Evolutionary conservation across 805 yeast genomes (phyloP), one percentile per base, ranked within the genome.

Genomic region (Saccharomyces mikatae): DNA sequence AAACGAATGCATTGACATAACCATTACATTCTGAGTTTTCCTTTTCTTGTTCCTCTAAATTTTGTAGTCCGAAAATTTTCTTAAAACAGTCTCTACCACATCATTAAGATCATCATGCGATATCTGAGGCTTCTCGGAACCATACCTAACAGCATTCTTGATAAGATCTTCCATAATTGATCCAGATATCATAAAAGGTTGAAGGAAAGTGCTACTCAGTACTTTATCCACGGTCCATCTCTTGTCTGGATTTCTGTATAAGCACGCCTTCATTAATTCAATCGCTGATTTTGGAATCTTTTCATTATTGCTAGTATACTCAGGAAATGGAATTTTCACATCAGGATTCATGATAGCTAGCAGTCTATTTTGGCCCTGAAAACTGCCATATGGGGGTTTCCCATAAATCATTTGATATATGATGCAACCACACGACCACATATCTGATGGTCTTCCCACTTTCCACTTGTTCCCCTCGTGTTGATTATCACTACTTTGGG

Each of bases 351-450:
- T 87, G 41, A 89, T 92, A 1, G 96, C 96, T 66, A 84, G 74
- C 41, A 89, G 75, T 56, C 96, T 74, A 63, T 87, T 88, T 55
- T 86, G 81, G 0, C 95, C 94, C 51, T 83, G 80, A 62, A 80
- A 88, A 3, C 77, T 76, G 0, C 89, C 95, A 73, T 89, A 91
- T 1, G 99, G 99, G 1, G 97, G 92, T 57, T 79, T 79, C 0
- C 97, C 97, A 63, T 94, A 95, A 8, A 91, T 80, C 96, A 94
- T 89, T 69, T 94, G 98, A 70, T 90, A 92, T 0, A 94, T 75
- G 2, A 94, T 92, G 68, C 98, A 90, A 0, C 99, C 99, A 71
- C 96, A 87, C 22, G 98, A 90, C 99, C 99, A 94, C 14, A 94
- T 84, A 72, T 94, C 99, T 1, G 97, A 87, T 0, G 98, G 96